Evolutionary conservation across 2,329 filamentous ascomycete genomes (phyloP).

Genomic region (Aspergillus udagawae): DNA sequence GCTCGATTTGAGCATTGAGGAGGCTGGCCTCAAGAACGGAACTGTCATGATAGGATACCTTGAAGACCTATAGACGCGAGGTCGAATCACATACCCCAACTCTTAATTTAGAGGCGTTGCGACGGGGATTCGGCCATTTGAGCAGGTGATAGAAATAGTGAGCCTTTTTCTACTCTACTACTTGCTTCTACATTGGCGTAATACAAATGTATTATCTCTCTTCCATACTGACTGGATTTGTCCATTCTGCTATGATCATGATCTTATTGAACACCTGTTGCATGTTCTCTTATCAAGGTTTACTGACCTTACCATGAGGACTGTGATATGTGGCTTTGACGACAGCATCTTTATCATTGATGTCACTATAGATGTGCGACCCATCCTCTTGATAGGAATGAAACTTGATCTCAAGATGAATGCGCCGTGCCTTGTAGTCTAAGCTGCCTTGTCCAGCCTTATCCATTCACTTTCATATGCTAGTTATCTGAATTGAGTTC

Average conservation of each 20-base stretch:
- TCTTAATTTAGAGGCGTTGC: background rate
- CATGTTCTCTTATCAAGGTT: background rate
- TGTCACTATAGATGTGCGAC: background rate
- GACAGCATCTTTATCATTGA: background rate
- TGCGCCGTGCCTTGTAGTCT: background rate
- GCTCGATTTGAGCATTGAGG: constrained; percentile 69
- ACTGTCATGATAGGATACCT: constrained; percentile 94
- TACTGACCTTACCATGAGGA: too few species aligned
- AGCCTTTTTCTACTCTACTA: background rate
- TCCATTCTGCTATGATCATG: background rate
- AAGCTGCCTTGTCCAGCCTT: background rate
- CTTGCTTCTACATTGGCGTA: background rate
- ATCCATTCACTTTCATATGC: background rate
- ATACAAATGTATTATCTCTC: background rate
- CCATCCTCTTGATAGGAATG: background rate
- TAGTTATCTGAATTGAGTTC: background rate
- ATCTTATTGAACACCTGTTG: background rate
- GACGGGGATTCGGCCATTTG: background rate
- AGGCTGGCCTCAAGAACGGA: constrained; percentile 83
- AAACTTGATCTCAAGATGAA: background rate
- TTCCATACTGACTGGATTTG: background rate
- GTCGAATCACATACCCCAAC: background rate
- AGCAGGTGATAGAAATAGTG: background rate
- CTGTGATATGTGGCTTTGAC: background rate
- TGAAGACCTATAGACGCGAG: constrained; percentile 46